Percentiles rank a stretch among this genome's conserved stretches.
phyloP scores from a whole-genome alignment of 148 eudicot species.

The Rhododendron mucronatum region DNA sequence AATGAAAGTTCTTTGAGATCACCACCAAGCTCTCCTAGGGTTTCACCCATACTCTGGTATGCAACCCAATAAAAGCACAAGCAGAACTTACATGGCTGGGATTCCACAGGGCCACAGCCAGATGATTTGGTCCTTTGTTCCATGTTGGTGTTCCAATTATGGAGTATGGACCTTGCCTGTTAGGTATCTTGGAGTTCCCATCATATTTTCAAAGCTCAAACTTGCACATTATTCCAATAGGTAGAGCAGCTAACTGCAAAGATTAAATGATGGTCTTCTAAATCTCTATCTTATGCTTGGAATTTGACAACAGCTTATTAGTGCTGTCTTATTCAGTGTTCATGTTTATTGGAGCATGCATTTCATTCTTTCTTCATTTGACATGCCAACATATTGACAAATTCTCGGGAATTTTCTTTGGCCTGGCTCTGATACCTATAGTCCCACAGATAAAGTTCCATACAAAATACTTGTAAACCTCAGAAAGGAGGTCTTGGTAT shows the following conservation, averaged over 20 bases:
- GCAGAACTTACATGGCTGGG: not conserved
- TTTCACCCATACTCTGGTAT: not conserved
- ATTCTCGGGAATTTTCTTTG: not conserved
- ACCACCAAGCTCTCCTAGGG: not conserved
- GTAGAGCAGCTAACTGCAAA: not conserved
- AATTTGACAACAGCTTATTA: not conserved
- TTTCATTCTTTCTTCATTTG: not conserved
- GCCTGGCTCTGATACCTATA: not conserved
- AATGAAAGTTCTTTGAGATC: not conserved
- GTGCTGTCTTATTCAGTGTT: not conserved
- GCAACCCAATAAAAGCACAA: not conserved
- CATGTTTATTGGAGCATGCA: not conserved
- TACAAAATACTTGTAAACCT: not conserved
- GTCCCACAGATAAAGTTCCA: not conserved
- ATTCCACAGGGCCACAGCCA: not conserved
- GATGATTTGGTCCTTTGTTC: not conserved
- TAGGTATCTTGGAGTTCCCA: not conserved
- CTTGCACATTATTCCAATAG: not conserved
- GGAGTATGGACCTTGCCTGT: not conserved
- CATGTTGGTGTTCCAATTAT: not conserved
- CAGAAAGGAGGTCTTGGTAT: not conserved
- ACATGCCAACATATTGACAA: not conserved
- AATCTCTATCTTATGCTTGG: not conserved
- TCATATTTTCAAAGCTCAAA: not conserved
- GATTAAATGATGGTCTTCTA: not conserved